phyloP scores from a whole-genome alignment of 2,329 filamentous ascomycete species.

The Cryoendolithus antarcticus region DNA sequence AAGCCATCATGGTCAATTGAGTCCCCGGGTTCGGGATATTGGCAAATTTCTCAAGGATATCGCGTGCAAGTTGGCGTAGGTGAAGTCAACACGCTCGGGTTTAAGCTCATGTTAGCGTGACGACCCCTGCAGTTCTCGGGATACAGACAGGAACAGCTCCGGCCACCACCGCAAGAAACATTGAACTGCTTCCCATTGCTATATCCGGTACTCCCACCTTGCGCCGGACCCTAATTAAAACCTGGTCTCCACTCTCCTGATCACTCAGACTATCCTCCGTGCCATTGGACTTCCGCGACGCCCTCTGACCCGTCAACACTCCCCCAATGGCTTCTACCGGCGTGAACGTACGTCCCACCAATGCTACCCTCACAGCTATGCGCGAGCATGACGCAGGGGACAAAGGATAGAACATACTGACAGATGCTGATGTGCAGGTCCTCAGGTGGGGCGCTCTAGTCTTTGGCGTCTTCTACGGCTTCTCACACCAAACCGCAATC shows the following conservation, averaged over 20 bases:
- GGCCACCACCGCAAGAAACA: conserved; percentile 1
- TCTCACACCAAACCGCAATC: conserved; percentile 82
- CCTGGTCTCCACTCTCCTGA: too few relatives aligned
- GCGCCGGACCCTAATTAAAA: too few relatives aligned
- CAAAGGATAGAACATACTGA: too few relatives aligned
- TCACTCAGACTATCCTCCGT: too few relatives aligned
- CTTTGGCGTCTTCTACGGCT: conserved; percentile 86
- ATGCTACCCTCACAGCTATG: too few relatives aligned
- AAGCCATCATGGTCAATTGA: conserved; percentile 14
- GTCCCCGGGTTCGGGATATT: too few relatives aligned
- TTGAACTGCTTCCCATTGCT: background rate
- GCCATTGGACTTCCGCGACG: conserved; percentile 2
- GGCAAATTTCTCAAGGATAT: too few relatives aligned
- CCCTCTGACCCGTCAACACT: background rate
- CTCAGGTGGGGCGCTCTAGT: conserved; percentile 92
- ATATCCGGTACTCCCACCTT: too few relatives aligned
- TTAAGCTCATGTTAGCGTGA: too few relatives aligned
- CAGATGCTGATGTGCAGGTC: conserved; percentile 47
- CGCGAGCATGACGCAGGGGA: background rate
- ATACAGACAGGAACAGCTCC: background rate
- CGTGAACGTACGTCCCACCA: conserved; percentile 13
- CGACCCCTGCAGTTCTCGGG: background rate
- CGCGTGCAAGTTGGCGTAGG: too few relatives aligned
- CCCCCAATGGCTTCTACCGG: conserved; percentile 17
- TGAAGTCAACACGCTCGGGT: too few relatives aligned